These are phyloP conservation scores for Aspergillus asperescens DNA, from an alignment of 495 filamentous ascomycete genomes.

Conservation along the genomic window DNA sequence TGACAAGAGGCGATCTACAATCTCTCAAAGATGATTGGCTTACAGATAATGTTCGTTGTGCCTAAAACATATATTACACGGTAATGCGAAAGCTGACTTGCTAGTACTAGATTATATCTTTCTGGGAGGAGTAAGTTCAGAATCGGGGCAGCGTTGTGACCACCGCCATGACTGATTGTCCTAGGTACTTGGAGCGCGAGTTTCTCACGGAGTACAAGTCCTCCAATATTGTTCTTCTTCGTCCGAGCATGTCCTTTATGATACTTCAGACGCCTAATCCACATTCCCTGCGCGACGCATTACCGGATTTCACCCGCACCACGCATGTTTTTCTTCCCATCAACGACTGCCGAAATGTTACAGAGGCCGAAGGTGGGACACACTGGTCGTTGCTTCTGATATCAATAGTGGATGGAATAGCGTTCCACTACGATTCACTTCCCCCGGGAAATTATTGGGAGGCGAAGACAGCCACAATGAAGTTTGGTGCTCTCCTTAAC, in stretches of 20 bases:
- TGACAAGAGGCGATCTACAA: constrained; percentile 80
- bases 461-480: constrained; percentile 57
- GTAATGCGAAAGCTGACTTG: constrained; percentile 4
- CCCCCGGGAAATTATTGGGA: constrained; percentile 68
- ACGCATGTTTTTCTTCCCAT: constrained; percentile 97
- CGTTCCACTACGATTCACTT: constrained; percentile 97
- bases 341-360: constrained; percentile 77
- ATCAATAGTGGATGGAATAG: constrained; percentile 77
- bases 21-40: constrained; percentile 90
- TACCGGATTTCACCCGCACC: constrained; percentile 63
- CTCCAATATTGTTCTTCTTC: constrained; percentile 84
- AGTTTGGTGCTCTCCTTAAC: constrained; percentile 60
- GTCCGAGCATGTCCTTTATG: constrained; percentile 91
- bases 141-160: background rate
- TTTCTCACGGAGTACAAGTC: constrained; percentile 66
- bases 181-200: constrained; percentile 85
- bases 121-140: constrained; percentile 87
- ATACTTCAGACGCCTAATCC: constrained; percentile 78
- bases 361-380: constrained; percentile 75
- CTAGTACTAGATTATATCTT: constrained; percentile 66
- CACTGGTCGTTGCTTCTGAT: constrained; percentile 97
- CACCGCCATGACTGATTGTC: constrained; percentile 8
- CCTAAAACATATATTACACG: background rate
- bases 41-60: constrained; percentile 83
- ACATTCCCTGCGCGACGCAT: constrained; percentile 53